Conservation (phyloP, 108 stramenopile species). For the Fragilariopsis cylindrus region DNA sequence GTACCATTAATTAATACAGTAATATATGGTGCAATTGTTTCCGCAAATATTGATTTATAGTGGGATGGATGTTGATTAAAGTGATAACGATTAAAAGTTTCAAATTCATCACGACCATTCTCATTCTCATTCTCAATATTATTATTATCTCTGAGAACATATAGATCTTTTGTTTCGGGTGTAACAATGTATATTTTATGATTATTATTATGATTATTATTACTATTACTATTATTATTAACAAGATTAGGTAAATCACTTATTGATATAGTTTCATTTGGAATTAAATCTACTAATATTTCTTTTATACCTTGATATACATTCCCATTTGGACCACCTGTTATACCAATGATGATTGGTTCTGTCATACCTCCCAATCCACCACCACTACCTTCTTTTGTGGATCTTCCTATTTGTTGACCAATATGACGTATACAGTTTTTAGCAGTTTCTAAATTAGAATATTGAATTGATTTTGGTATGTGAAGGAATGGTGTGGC, state of each 20-base stretch:
- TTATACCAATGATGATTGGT: slow-evolving; percentile 75
- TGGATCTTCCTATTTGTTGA: slow-evolving; percentile 27
- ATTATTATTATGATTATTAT: neutral
- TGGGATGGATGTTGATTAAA: slow-evolving; percentile 60
- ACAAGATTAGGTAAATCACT: slow-evolving; percentile 54
- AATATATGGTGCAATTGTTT: slow-evolving; percentile 58
- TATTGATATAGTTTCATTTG: slow-evolving; percentile 67
- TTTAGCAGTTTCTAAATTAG: slow-evolving; percentile 57
- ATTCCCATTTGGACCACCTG: slow-evolving; percentile 63
- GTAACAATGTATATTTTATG: slow-evolving; percentile 54
- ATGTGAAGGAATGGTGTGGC: slow-evolving; percentile 78
- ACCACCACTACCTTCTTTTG: slow-evolving; percentile 32
- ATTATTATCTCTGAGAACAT: slow-evolving; percentile 11
- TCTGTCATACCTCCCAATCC: slow-evolving; percentile 42
- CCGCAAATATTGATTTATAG: slow-evolving; percentile 71
- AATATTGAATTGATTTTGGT: slow-evolving; percentile 72
- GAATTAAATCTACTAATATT: slow-evolving; percentile 65
- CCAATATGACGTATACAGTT: slow-evolving; percentile 48
- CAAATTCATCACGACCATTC: too few species aligned
- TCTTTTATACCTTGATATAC: slow-evolving; percentile 76
- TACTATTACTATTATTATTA: neutral
- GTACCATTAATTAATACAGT: slow-evolving; percentile 77
- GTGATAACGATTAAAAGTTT: slow-evolving; percentile 57
- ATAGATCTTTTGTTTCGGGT: slow-evolving; percentile 50
- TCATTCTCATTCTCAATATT: neutral